These are phyloP conservation scores for Russula sp. DNA, from an alignment of 768 basidiomycete species.

Conservation along the genomic window DNA sequence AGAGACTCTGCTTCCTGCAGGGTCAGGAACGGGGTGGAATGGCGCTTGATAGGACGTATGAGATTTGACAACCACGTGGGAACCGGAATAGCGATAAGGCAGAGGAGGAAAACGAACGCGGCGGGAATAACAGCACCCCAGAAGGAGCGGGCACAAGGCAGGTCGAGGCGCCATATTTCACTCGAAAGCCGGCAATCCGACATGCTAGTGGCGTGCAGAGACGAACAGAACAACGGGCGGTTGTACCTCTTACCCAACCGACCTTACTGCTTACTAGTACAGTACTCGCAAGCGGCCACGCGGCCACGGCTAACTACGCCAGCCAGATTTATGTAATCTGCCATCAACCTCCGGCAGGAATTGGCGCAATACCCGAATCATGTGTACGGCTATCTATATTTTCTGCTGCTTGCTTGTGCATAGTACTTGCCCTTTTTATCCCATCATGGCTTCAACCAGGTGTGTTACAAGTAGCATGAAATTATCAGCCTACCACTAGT, in stretches of 20 bases:
- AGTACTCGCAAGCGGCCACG: no score
- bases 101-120: slow-evolving; percentile 41
- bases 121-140: slow-evolving; percentile 49
- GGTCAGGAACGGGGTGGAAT: slow-evolving; percentile 40
- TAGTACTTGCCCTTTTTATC: no score
- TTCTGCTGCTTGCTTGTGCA: no score
- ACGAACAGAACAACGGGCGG: not conserved
- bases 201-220: slow-evolving; percentile 7
- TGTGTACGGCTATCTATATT: no score
- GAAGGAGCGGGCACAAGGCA: slow-evolving; percentile 43
- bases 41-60: slow-evolving; percentile 23
- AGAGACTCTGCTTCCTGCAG: slow-evolving; percentile 30
- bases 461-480: no score
- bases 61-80: slow-evolving; percentile 25
- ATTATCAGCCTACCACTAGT: no score
- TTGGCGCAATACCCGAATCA: no score
- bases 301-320: not conserved
- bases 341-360: not conserved
- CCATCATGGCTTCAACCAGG: no score
- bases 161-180: slow-evolving; percentile 33
- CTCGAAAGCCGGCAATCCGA: slow-evolving; percentile 8
- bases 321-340: not conserved
- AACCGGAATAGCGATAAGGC: slow-evolving; percentile 29
- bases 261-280: no score
- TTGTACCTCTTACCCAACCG: no score